These are phyloP conservation scores for Cyanidioschyzon merolae DNA, from an alignment of 23 red algal genomes.

Conservation along the genomic window DNA sequence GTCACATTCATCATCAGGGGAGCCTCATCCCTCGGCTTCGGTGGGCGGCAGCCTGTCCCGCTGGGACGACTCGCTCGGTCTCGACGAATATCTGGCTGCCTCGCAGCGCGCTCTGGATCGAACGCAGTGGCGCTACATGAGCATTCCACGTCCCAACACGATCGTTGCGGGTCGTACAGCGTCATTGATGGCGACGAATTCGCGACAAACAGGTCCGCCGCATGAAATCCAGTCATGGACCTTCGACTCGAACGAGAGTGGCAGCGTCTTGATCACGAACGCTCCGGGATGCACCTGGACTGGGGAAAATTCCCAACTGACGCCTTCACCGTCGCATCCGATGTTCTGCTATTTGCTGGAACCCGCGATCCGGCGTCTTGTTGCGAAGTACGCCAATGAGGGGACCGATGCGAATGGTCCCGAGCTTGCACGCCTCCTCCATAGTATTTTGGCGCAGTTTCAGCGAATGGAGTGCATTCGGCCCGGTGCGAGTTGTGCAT, in stretches of 20 bases:
- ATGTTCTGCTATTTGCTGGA: background rate
- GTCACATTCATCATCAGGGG: background rate
- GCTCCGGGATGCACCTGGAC: background rate
- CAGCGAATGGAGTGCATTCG: background rate
- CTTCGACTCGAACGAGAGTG: conserved; percentile 2
- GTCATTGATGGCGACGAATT: background rate
- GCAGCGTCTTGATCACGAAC: background rate
- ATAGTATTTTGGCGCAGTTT: background rate
- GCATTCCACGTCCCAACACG: background rate
- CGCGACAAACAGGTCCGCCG: background rate
- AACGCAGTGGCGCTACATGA: background rate
- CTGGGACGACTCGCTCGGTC: background rate
- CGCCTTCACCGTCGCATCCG: background rate
- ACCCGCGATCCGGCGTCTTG: background rate
- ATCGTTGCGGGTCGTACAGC: background rate
- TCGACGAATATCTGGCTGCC: background rate
- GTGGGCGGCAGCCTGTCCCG: background rate
- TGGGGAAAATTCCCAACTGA: background rate
- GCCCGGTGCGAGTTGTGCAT: conserved; percentile 7
- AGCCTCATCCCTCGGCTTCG: background rate
- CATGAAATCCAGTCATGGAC: conserved; percentile 1
- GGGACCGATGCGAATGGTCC: background rate
- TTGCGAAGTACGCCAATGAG: background rate
- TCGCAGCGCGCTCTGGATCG: background rate
- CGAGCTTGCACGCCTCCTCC: background rate